Conservation (phyloP, 805 yeast genomes). For the Saccharomycopsis fodiens region DNA sequence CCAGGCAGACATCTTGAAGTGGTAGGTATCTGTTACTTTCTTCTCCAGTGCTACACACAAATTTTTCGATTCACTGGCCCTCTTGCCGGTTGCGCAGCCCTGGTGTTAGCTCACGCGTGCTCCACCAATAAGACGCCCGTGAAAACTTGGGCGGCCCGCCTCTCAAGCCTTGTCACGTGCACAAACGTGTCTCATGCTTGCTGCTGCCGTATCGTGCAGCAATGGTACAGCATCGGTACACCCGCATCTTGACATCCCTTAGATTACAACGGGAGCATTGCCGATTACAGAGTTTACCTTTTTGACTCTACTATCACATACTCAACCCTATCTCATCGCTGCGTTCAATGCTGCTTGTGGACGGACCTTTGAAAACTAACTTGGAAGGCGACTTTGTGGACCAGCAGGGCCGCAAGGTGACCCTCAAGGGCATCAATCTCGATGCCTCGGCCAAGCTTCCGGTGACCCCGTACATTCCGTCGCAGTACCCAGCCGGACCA, state of each 20-base stretch:
- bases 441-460: conserved; percentile 76
- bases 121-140: not conserved
- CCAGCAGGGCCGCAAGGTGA: conserved; percentile 47
- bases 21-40: not conserved
- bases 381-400: conserved; percentile 52
- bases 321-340: not conserved
- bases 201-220: not conserved
- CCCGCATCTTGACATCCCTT: not conserved
- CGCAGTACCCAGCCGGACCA: conserved; percentile 28
- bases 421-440: conserved; percentile 72
- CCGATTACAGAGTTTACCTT: not conserved
- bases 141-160: not conserved
- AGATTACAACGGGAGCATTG: not conserved
- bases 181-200: not conserved
- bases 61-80: not conserved
- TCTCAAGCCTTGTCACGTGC: too few relatives aligned
- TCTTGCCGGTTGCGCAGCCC: not conserved
- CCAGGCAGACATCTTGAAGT: conserved; percentile 44
- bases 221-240: not conserved
- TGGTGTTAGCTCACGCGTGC: not conserved
- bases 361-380: conserved; percentile 28
- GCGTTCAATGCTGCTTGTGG: conserved; percentile 1
- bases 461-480: conserved; percentile 38
- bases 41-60: not conserved
- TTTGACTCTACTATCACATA: not conserved